phyloP scores from a whole-genome alignment of 1,284 basidiomycete genomes.

The Cutaneotrichosporon cyanovorans region DNA sequence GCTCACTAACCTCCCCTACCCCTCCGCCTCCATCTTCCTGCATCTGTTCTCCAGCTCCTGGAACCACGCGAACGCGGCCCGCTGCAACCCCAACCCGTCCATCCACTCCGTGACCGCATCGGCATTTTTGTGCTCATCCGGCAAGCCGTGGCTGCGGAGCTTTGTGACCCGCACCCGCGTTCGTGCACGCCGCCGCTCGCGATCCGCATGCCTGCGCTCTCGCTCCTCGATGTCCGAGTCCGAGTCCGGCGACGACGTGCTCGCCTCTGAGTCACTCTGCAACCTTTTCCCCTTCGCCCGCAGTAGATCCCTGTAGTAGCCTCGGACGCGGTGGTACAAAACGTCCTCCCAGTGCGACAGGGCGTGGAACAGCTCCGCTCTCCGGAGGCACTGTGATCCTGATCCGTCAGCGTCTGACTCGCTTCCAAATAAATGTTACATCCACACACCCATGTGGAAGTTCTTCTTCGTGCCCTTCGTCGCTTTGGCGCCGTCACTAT shows the following conservation, averaged over 20 bases:
- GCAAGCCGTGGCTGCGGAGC: neutral
- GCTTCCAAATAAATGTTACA: no score
- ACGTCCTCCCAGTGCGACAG: conserved; percentile 7
- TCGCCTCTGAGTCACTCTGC: neutral
- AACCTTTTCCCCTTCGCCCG: neutral
- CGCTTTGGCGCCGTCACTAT: neutral
- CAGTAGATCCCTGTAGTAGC: conserved; percentile 5
- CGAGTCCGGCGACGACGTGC: no score
- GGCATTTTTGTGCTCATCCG: neutral
- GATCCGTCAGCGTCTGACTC: no score
- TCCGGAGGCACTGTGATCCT: conserved; percentile 1
- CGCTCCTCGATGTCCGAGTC: no score
- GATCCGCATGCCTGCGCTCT: no score
- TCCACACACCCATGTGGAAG: conserved; percentile 5
- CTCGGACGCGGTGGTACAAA: neutral
- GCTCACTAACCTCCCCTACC: no score
- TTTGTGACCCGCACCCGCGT: neutral
- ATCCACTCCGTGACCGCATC: neutral
- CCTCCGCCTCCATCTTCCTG: no score
- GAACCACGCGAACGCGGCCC: neutral
- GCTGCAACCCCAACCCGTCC: neutral
- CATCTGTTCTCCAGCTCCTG: neutral
- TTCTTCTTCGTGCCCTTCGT: neutral
- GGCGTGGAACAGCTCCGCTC: conserved; percentile 1
- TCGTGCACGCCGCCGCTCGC: neutral